phyloP scores from a whole-genome alignment of 2,329 filamentous ascomycete genomes.

The Xylogone sp. region DNA sequence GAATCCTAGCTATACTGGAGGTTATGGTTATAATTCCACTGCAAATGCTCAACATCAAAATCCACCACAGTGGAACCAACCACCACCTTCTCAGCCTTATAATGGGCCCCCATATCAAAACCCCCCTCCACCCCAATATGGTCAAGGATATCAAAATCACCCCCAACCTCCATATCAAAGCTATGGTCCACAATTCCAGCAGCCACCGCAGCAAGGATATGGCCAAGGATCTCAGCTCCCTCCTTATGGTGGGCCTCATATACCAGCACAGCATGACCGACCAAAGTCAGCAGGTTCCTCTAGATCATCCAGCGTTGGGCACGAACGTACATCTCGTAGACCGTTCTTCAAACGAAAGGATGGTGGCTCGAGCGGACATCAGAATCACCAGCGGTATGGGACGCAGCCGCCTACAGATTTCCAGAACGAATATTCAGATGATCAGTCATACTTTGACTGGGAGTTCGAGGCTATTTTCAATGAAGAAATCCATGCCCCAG shows the following conservation, averaged over 20 bases:
- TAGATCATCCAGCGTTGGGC: neutral
- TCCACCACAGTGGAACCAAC: slow-evolving; percentile 2
- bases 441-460: slow-evolving; percentile 26
- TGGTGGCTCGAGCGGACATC: neutral
- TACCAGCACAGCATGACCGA: neutral
- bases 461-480: slow-evolving; percentile 37
- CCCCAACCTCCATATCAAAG: slow-evolving; percentile 3
- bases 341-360: neutral
- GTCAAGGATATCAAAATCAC: slow-evolving; percentile 13
- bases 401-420: neutral
- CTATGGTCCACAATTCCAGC: slow-evolving; percentile 1
- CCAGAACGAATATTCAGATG: neutral
- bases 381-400: neutral
- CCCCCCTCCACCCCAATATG: slow-evolving; percentile 4
- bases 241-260: neutral
- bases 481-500: slow-evolving; percentile 31
- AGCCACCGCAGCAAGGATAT: slow-evolving; percentile 5
- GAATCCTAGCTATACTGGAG: slow-evolving; percentile 11
- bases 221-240: no score
- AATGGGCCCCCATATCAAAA: slow-evolving; percentile 4
- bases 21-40: slow-evolving; percentile 3
- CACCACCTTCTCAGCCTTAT: slow-evolving; percentile 2
- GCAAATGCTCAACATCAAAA: neutral
- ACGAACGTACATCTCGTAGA: neutral
- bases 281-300: neutral